Evolutionary conservation across 345 rosid genomes (phyloP).

Genomic region (Jatropha curcas): DNA sequence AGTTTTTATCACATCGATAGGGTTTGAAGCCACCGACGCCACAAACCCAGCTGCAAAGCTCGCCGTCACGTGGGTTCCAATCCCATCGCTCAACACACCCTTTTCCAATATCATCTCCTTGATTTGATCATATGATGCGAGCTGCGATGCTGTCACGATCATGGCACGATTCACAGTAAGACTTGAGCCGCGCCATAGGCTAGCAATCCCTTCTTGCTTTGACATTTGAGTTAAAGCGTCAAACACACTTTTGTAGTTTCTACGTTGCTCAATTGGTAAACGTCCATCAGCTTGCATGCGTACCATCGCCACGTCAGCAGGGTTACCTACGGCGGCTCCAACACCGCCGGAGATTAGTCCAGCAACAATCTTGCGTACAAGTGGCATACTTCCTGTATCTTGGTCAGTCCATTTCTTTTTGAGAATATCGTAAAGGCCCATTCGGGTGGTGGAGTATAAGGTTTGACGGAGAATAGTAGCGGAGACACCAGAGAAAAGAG

Average conservation of each 20-base stretch:
- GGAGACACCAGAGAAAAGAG: conserved; percentile 16
- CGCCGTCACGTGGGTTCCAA: conserved; percentile 19
- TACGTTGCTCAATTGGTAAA: conserved; percentile 15
- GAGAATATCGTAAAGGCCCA: conserved; percentile 21
- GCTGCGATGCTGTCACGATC: conserved; percentile 23
- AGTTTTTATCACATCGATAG: conserved; percentile 27
- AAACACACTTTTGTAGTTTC: conserved; percentile 19
- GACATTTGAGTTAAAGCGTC: conserved; percentile 24
- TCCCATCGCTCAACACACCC: conserved; percentile 21
- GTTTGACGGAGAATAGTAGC: conserved; percentile 22
- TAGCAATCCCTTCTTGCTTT: conserved; percentile 17
- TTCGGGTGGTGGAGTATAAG: conserved; percentile 21
- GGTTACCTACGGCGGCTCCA: conserved; percentile 18
- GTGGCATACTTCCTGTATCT: conserved; percentile 9
- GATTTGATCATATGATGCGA: conserved; percentile 17
- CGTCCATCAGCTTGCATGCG: conserved; percentile 26
- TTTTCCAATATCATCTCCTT: conserved; percentile 20
- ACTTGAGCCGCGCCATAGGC: conserved; percentile 16
- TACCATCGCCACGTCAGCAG: conserved; percentile 23
- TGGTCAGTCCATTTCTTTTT: conserved; percentile 17
- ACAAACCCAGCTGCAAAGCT: conserved; percentile 20
- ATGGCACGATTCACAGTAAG: conserved; percentile 18
- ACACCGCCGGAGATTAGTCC: conserved; percentile 15
- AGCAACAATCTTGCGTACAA: conserved; percentile 2
- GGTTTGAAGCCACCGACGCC: conserved; percentile 24